Percentiles rank a stretch among this genome's conserved stretches.
These are phyloP conservation scores for Rhinocladiella mackenziei DNA, from an alignment of 2,329 filamentous ascomycete species.

Conservation along the genomic window DNA sequence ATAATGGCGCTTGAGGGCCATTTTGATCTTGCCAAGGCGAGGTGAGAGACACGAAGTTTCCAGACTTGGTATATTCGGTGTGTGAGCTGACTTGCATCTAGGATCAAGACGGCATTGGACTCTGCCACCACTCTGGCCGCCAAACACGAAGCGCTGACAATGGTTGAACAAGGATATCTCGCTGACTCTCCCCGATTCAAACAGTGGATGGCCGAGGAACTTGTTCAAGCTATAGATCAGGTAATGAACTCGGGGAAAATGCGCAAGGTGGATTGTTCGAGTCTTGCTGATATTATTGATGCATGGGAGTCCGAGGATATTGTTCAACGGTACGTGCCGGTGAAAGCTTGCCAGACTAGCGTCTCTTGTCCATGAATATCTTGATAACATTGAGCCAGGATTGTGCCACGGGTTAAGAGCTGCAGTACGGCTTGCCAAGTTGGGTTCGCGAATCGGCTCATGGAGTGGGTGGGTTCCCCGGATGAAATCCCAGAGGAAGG, in stretches of 20 bases:
- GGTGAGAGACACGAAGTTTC: too few relatives aligned
- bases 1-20: too few relatives aligned
- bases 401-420: constrained; percentile 2
- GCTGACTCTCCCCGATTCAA: neutral
- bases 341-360: neutral
- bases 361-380: neutral
- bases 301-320: constrained; percentile 2
- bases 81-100: neutral
- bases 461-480: neutral
- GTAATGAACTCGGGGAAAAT: neutral
- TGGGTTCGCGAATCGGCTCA: constrained; percentile 9
- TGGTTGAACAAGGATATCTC: neutral
- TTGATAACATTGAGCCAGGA: neutral
- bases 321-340: constrained; percentile 2
- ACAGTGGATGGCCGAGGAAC: neutral
- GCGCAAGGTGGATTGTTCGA: constrained; percentile 7
- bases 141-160: neutral
- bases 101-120: neutral
- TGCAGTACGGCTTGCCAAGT: constrained; percentile 5
- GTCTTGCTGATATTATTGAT: constrained; percentile 6
- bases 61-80: neutral
- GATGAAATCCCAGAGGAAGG: neutral
- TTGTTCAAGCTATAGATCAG: neutral
- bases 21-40: too few relatives aligned
- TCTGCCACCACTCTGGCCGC: neutral